Evolutionary conservation across 768 basidiomycete species (phyloP), one percentile per base, ranked within the genome.

Genomic region (Pleurotus tuber-regium): DNA sequence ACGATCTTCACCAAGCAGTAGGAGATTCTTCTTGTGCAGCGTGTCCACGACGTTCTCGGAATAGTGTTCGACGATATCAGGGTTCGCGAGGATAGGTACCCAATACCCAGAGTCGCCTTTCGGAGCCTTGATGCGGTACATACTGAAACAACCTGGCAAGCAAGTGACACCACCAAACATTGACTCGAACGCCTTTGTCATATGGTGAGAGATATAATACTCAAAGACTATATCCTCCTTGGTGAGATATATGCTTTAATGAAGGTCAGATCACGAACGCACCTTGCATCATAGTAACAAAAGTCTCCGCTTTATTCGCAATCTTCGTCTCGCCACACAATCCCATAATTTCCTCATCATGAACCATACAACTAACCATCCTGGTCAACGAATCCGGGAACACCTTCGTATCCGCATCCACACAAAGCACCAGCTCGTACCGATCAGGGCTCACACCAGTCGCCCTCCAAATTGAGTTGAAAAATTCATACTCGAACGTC

Each of bases 231-330:
- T n/a, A n/a, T n/a, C n/a, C n/a, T n/a, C n/a, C n/a, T n/a, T 59
- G 12, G 51, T 9, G 23, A 4, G 1, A 25, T 14, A 29, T 62
- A 12, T 63, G 56, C 40, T 55, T 24, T 41, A 26, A 43, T 16
- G 18, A 12, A 23, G 46, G 29, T 30, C 25, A 51, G 42, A 38
- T 21, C 36, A 56, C 36, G 28, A 39, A 71, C 89, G 40, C 51
- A 95, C 96, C 95, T 79, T 99, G 97, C 71, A 99, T 98, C 97
- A 99, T 98, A 12, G 96, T 98, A 38, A 98, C 95, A 76, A 96
- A 98, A 9, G 94, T 94, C 65, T 98, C 96, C 12, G 87, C 86
- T 76, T 99, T 99, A 75, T 99, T 99, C 29, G 97, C 97, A 60
- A 99, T 95, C 82, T 99, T 99, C 55, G 97, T 99, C 75, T 99